These are phyloP conservation scores for Citrullus amarus DNA, from an alignment of 306 rosid species.

Conservation along the genomic window DNA sequence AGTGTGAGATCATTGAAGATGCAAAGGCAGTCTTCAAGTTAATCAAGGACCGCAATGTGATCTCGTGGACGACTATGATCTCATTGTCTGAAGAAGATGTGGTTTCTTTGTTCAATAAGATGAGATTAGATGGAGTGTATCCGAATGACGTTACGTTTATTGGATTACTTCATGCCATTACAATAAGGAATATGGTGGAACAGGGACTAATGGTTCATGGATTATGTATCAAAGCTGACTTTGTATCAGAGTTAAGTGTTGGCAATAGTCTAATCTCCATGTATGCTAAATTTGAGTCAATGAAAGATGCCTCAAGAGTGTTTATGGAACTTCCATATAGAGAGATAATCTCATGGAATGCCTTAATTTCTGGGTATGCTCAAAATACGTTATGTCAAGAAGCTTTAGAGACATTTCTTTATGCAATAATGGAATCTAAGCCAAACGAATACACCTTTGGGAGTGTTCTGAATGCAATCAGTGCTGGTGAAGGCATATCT, in stretches of 20 bases:
- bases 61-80: slow-evolving; percentile 81
- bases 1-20: slow-evolving; percentile 46
- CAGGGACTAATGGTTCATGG: slow-evolving; percentile 61
- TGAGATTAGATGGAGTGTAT: slow-evolving; percentile 57
- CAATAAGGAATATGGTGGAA: slow-evolving; percentile 33
- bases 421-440: slow-evolving; percentile 35
- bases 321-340: slow-evolving; percentile 54
- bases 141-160: slow-evolving; percentile 74
- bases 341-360: slow-evolving; percentile 78
- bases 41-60: slow-evolving; percentile 52
- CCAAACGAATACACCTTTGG: slow-evolving; percentile 82
- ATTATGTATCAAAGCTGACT: slow-evolving; percentile 40
- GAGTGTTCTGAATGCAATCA: slow-evolving; percentile 69
- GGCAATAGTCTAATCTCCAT: slow-evolving; percentile 77
- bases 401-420: slow-evolving; percentile 46
- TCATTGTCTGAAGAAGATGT: slow-evolving; percentile 53
- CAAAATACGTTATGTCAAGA: slow-evolving; percentile 51
- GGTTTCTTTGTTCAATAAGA: slow-evolving; percentile 38
- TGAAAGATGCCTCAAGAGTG: slow-evolving; percentile 51
- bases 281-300: slow-evolving; percentile 61
- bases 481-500: slow-evolving; percentile 60
- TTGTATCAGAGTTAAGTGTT: slow-evolving; percentile 35
- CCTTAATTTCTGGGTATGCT: slow-evolving; percentile 76
- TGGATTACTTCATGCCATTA: slow-evolving; percentile 56
- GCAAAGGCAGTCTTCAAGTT: slow-evolving; percentile 39